Evolutionary conservation across 371 early-diverging fungal species (phyloP), one percentile per base, ranked within the genome.

Genomic region (Rhizopus sp.): DNA sequence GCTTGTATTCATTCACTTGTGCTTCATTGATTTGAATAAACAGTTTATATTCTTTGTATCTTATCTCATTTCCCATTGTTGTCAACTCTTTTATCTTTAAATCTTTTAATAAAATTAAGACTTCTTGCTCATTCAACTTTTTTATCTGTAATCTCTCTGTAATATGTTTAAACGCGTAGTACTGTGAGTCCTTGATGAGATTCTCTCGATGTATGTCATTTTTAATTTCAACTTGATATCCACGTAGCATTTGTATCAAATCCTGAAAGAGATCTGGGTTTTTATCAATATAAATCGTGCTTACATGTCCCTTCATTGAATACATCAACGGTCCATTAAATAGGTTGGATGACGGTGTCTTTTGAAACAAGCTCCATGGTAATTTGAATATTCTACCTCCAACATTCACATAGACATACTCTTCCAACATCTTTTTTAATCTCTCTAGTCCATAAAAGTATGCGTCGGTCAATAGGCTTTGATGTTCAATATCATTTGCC

Each of bases 171-270:
- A 87, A 70, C 35, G 75, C 81, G 54, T 84, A 87, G 55, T 83
- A 87, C 23, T 79, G 73, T 3, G 85, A 81, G 57, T 87, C 87
- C 57, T 76, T 83, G 17, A 87, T 62, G 30, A 87, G 53, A 50
- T 87, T 87, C 45, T 71, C 74, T 49, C 84, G 73, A 53, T 87
- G 87, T n/a, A 77, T 65, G 56, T 80, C 84, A 58, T 84, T 83
- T 39, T 75, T 70, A 55, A 87, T 79, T 34, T 69, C 66, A 37
- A 87, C 75, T 1, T 81, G 80, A 44, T 87, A 87, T 8, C 87
- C 87, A 41, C 81, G 80, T 7, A 87, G 64, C 67, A 83, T 81
- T 9, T 68, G 67, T n/a, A 87, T 46, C 44, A 87, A 80, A 15
- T 85, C 85, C 38, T 65, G 70, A 73, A 87, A 87, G 6, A 78